Evolutionary conservation across 495 filamentous ascomycete species (phyloP), one percentile per base, ranked within the genome.

Genomic region (Neurospora intermedia): DNA sequence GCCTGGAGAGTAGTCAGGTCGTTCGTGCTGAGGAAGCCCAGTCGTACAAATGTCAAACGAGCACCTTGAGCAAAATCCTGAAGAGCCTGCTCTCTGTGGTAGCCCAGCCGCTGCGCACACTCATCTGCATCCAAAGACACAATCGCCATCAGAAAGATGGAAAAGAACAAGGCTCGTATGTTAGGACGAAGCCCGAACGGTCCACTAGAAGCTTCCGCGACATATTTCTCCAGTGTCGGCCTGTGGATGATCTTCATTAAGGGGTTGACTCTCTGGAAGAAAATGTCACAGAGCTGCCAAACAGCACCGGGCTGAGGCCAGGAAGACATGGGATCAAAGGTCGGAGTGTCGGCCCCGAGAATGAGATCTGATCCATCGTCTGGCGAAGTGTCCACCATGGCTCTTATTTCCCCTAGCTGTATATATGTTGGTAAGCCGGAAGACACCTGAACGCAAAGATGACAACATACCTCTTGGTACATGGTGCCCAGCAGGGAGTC

Each of bases 231-330:
- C 54, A 90, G 73, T 5, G 88, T 89, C 4, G 91, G 91, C 1
- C 85, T 87, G 79, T 93, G 91, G 71, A 92, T 84, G n/a, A 92
- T 79, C 77, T 92, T 93, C 54, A 86, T 87, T 59, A 93, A 76
- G 0, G 91, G 91, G 78, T 92, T 89, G 74, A 92, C 87, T 75
- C 89, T 88, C 72, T 89, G 86, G 16, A 91, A 84, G 75, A 87
- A 92, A 2, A 85, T 85, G 78, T 93, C 90, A 91, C 91, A 93
- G 7, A 94, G 79, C 69, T 85, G 83, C 75, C 92, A 89, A 23
- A 92, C 88, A 69, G 92, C 90, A 74, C 89, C 83, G 0, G 90
- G 82, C 15, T 81, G 79, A 0, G 91, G 91, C 82, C 93, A 91
- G 11, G 91, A 80, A 41, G 79, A 77, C 76, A 83, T 81, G 18